Conservation (phyloP, 108 stramenopile species). For the Skeletonema tropicum region DNA sequence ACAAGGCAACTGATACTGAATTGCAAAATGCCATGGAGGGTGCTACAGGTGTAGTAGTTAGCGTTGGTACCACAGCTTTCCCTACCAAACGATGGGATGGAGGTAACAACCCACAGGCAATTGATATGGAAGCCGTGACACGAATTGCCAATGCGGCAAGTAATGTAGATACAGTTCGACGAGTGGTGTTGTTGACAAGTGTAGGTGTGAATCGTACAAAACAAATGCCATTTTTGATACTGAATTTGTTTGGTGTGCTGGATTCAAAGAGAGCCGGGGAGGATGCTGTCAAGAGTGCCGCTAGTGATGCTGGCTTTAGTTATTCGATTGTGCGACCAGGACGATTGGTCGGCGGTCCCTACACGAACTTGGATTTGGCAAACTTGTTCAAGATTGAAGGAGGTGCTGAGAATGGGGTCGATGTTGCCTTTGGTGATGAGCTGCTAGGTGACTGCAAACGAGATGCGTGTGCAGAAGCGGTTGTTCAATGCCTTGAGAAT, state of each 20-base stretch:
- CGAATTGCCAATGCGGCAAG: slow-evolving; percentile 43
- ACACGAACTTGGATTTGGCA: slow-evolving; percentile 52
- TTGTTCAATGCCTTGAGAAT: slow-evolving; percentile 51
- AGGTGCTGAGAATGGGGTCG: slow-evolving; percentile 62
- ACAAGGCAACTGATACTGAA: slow-evolving; percentile 29
- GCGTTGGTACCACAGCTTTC: slow-evolving; percentile 58
- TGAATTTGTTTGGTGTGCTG: slow-evolving; percentile 57
- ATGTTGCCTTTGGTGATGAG: slow-evolving; percentile 57
- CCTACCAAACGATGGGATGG: slow-evolving; percentile 50
- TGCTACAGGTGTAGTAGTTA: slow-evolving; percentile 40
- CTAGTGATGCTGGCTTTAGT: slow-evolving; percentile 21
- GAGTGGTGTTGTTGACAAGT: slow-evolving; percentile 41
- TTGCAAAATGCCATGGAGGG: slow-evolving; percentile 22
- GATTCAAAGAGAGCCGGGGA: slow-evolving; percentile 55
- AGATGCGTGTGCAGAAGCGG: slow-evolving; percentile 62
- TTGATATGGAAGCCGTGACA: slow-evolving; percentile 58
- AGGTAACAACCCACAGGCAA: slow-evolving; percentile 67
- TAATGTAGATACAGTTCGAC: slow-evolving; percentile 9
- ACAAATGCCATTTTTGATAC: slow-evolving; percentile 52
- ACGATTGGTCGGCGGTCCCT: slow-evolving; percentile 53
- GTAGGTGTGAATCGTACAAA: slow-evolving; percentile 47
- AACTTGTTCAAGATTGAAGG: slow-evolving; percentile 51
- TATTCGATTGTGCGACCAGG: slow-evolving; percentile 55
- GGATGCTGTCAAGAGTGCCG: slow-evolving; percentile 41
- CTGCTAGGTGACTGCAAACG: slow-evolving; percentile 74